A percentile compares a stretch with the other conserved stretches of the same genome.
phyloP scores from a whole-genome alignment of 495 filamentous ascomycete genomes.

The Mycothermus thermophilus region DNA sequence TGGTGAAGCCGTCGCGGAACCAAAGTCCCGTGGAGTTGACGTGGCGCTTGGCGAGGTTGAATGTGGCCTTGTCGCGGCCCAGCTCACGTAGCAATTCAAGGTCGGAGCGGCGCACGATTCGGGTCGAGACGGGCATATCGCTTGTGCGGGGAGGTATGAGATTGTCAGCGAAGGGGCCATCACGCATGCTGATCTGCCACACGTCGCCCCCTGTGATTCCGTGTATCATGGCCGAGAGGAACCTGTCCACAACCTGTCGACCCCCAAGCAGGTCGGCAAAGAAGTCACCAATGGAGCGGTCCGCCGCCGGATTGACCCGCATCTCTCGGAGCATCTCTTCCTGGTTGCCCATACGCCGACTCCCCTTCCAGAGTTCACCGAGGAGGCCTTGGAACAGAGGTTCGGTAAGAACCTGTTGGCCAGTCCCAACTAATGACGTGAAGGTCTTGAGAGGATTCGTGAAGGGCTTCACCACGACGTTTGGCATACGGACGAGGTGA shows the following conservation, averaged over 20 bases:
- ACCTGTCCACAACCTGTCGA: slow-evolving; percentile 49
- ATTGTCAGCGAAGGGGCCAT: slow-evolving; percentile 18
- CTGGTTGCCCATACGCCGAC: too few relatives aligned
- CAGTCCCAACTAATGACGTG: slow-evolving; percentile 2
- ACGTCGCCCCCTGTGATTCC: slow-evolving; percentile 94
- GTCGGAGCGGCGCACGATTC: neutral
- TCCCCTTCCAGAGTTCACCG: slow-evolving; percentile 12
- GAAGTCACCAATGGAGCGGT: slow-evolving; percentile 65
- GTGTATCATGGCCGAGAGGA: slow-evolving; percentile 67
- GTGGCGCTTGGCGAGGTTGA: slow-evolving; percentile 2
- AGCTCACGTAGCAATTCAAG: neutral
- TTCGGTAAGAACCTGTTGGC: slow-evolving; percentile 39
- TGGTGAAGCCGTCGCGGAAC: slow-evolving; percentile 45
- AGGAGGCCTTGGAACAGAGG: slow-evolving; percentile 47
- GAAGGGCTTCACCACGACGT: slow-evolving; percentile 7
- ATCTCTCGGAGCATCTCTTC: neutral
- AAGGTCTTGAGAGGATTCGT: neutral
- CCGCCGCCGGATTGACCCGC: neutral
- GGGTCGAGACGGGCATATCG: neutral
- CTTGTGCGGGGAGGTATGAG: neutral
- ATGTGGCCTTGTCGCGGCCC: neutral
- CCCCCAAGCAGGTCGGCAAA: slow-evolving; percentile 42
- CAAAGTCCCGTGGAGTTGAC: slow-evolving; percentile 12
- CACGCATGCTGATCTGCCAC: slow-evolving; percentile 57
- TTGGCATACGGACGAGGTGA: slow-evolving; percentile 60